Evolutionary conservation across 306 rosid species (phyloP), one percentile per base, ranked within the genome.

Genomic region (Trichosanthes truncata): DNA sequence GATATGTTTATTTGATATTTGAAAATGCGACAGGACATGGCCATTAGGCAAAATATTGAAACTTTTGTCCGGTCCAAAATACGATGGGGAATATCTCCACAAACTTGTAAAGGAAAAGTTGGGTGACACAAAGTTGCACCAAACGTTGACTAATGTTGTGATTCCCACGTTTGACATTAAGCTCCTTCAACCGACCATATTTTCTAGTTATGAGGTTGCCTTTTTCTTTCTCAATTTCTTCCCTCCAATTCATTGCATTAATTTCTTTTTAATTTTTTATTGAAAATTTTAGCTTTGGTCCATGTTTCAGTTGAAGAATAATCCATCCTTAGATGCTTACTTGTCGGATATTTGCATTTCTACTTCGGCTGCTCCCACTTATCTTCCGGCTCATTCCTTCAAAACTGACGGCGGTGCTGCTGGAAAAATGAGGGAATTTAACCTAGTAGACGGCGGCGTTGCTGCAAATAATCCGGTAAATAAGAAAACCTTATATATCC

Each of bases 381-480:
- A 46, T 72, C 77, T 72, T 72, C 77, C 77, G 3, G 3, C 77
- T 26, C 86, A 88, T 68, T 29, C 41, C 55, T 88, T 88, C 33
- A 20, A 80, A 75, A 88, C 79, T 12, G 14, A 80, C 73, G 63
- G 17, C 6, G 36, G 12, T 9, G 7, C 49, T 9, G 15, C 60
- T 6, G 78, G 85, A 33, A 38, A 53, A 21, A 46, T n/a, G 15
- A 79, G 87, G 60, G 83, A 86, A 15, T 88, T 88, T 33, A n/a
- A 88, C 79, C 80, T 85, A 35, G 71, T 84, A 17, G 91, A 88
- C 53, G 91, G 89, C 31, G 87, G 81, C 6, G 79, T 88, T 13
- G 86, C 77, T 13, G 91, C 91, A 14, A 88, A 85, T 69, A 85
- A 88, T 55, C 91, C 91, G 81, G 91, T 88, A 45, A 68, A 41